A percentile compares a stretch with the other conserved stretches of the same genome.
phyloP scores from a whole-genome alignment of 768 basidiomycete genomes.

The Mycena maculata region DNA sequence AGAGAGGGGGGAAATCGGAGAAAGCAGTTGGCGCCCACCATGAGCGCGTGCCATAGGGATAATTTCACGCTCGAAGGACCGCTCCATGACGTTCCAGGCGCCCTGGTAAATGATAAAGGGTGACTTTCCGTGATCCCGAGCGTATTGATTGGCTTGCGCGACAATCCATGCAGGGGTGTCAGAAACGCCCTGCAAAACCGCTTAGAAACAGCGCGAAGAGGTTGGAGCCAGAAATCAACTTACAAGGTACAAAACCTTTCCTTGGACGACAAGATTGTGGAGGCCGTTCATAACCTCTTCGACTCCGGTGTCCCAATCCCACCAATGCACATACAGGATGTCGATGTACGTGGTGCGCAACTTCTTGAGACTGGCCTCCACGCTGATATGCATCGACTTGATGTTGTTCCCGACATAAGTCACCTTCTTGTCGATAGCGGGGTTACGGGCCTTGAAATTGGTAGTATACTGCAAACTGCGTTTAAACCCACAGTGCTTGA shows the following conservation, averaged over 20 bases:
- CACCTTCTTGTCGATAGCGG: constrained; percentile 4
- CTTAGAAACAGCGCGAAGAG: not conserved
- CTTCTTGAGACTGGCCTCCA: constrained; percentile 54
- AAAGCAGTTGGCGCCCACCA: not conserved
- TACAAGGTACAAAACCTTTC: constrained; percentile 58
- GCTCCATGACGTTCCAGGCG: constrained; percentile 45
- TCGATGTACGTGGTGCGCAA: constrained; percentile 72
- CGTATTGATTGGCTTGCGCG: constrained; percentile 53
- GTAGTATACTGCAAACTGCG: constrained; percentile 22
- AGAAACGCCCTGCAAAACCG: constrained; percentile 36
- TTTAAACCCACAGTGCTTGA: not conserved
- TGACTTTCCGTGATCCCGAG: constrained; percentile 51
- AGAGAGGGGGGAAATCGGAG: constrained; percentile 28
- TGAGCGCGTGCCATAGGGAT: constrained; percentile 47
- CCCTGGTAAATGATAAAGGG: constrained; percentile 62
- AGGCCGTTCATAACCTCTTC: constrained; percentile 60
- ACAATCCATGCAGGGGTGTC: constrained; percentile 36
- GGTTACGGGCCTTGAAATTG: constrained; percentile 42
- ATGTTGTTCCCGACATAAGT: constrained; percentile 36
- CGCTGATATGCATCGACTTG: constrained; percentile 59
- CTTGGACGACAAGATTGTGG: constrained; percentile 53
- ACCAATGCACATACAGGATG: constrained; percentile 66
- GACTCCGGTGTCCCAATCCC: constrained; percentile 53
- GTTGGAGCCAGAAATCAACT: not conserved
- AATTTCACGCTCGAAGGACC: constrained; percentile 60